Conservation (phyloP, 257 asterid species). For the Ballota nigra region DNA sequence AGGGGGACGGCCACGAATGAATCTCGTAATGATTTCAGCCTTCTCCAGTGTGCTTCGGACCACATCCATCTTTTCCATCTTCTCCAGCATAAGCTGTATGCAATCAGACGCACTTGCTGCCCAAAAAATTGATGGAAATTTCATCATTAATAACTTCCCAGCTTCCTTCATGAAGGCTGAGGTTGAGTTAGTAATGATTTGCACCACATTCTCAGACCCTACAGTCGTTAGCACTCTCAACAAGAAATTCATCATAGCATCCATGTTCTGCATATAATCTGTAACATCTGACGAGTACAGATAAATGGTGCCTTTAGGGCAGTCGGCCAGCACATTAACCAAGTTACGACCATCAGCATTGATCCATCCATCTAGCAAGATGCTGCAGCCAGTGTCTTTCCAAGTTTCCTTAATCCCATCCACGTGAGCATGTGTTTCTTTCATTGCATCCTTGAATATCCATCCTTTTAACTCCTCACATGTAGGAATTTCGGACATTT, state of each 20-base stretch:
- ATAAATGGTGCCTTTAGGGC: slow-evolving; percentile 55
- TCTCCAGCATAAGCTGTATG: slow-evolving; percentile 60
- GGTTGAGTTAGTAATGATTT: slow-evolving; percentile 45
- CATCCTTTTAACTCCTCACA: slow-evolving; percentile 49
- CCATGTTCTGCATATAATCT: slow-evolving; percentile 18
- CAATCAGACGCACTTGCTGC: slow-evolving; percentile 55
- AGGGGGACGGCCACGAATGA: slow-evolving; percentile 28
- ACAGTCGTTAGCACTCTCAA: slow-evolving; percentile 36
- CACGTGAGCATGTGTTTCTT: slow-evolving; percentile 36
- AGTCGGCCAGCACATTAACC: slow-evolving; percentile 42
- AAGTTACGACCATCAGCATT: slow-evolving; percentile 34
- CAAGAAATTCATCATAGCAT: slow-evolving; percentile 29
- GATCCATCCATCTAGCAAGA: slow-evolving; percentile 62
- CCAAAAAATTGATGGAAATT: slow-evolving; percentile 46
- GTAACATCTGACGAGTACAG: slow-evolving; percentile 45
- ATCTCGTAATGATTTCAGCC: slow-evolving; percentile 43
- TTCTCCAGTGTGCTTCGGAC: slow-evolving; percentile 39
- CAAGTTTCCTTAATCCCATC: slow-evolving; percentile 37
- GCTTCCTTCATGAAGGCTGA: slow-evolving; percentile 47
- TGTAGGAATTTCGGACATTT: slow-evolving; percentile 34
- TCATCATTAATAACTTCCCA: slow-evolving; percentile 41
- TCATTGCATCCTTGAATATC: slow-evolving; percentile 40
- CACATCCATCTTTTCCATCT: slow-evolving; percentile 20
- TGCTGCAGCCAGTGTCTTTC: slow-evolving; percentile 56
- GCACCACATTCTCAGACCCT: slow-evolving; percentile 55